These are phyloP conservation scores for Tricharina praecox DNA, from an alignment of 495 filamentous ascomycete species.

Conservation along the genomic window DNA sequence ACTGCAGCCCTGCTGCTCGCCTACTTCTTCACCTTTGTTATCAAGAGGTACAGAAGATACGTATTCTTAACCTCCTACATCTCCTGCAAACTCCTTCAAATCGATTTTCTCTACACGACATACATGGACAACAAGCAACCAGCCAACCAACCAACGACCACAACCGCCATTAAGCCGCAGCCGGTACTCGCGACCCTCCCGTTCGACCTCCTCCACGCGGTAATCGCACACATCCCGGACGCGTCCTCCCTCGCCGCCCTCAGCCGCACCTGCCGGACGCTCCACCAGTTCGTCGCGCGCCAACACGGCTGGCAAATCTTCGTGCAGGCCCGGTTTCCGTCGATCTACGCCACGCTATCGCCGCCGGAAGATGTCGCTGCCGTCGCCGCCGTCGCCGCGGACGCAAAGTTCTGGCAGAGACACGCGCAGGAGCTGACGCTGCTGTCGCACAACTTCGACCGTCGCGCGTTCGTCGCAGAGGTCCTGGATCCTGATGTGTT, in stretches of 20 bases:
- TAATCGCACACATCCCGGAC: slow-evolving; percentile 37
- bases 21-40: too few relatives aligned
- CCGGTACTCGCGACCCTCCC: slow-evolving; percentile 38
- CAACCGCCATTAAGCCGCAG: not conserved
- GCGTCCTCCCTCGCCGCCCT: slow-evolving; percentile 35
- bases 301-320: slow-evolving; percentile 48
- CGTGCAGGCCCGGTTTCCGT: slow-evolving; percentile 38
- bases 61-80: too few relatives aligned
- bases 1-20: too few relatives aligned
- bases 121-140: not conserved
- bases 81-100: too few relatives aligned
- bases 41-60: too few relatives aligned
- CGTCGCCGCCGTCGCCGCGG: not conserved
- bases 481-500: slow-evolving; percentile 32
- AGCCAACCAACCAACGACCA: not conserved
- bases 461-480: slow-evolving; percentile 40
- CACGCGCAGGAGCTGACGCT: slow-evolving; percentile 39
- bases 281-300: slow-evolving; percentile 34
- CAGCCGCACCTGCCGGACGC: slow-evolving; percentile 34
- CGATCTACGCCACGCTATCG: slow-evolving; percentile 32
- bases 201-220: slow-evolving; percentile 42
- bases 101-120: too few relatives aligned
- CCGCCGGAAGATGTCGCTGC: not conserved
- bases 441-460: slow-evolving; percentile 42
- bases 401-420: not conserved